These are phyloP conservation scores for Metarhizium robertsii DNA, from an alignment of 2,329 filamentous ascomycete species.

Conservation along the genomic window DNA sequence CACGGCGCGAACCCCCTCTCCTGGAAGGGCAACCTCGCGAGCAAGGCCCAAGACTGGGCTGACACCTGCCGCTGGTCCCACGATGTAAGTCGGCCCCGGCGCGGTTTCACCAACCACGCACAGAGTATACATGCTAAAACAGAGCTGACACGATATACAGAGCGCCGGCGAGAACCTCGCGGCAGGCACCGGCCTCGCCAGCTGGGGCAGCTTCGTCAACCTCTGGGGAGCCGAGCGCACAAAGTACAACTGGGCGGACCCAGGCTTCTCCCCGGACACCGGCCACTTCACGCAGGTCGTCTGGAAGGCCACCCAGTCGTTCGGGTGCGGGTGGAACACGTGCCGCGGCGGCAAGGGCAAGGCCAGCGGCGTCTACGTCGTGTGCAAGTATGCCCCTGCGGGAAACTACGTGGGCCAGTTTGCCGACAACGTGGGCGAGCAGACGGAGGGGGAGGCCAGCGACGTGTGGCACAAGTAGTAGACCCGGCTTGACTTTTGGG, in stretches of 20 bases:
- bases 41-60: constrained; percentile 52
- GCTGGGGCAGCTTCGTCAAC: constrained; percentile 4
- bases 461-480: constrained; percentile 1
- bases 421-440: constrained; percentile 6
- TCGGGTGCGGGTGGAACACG: constrained; percentile 15
- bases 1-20: constrained; percentile 55
- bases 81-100: constrained; percentile 7
- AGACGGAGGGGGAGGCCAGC: background rate
- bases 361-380: constrained; percentile 5
- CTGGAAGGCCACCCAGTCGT: constrained; percentile 16
- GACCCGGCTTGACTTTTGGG: too few species aligned
- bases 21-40: constrained; percentile 53
- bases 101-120: background rate
- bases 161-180: constrained; percentile 7
- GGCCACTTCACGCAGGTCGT: constrained; percentile 23
- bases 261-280: background rate
- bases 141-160: background rate
- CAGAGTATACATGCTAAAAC: background rate
- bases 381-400: constrained; percentile 8
- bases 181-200: background rate
- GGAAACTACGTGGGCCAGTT: constrained; percentile 9
- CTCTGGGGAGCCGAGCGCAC: constrained; percentile 10
- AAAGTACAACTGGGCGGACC: constrained; percentile 7
- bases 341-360: constrained; percentile 4
- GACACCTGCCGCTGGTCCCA: constrained; percentile 59